Evolutionary conservation across 148 eudicot genomes (phyloP).

Genomic region (Rhododendron henanense): DNA sequence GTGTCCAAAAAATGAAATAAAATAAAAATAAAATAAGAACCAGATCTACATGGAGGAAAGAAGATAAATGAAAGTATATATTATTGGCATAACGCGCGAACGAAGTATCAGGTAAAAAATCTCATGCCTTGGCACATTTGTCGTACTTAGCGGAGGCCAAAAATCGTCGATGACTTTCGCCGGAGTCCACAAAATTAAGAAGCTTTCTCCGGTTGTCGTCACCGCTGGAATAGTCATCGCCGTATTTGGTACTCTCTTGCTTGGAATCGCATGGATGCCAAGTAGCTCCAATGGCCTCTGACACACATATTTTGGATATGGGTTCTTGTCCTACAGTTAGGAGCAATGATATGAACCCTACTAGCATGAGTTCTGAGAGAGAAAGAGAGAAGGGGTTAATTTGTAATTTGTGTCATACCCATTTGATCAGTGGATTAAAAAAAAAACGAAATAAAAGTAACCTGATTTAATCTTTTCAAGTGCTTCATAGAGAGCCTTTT

Average conservation of each 20-base stretch:
- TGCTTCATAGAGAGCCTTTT: slow-evolving; percentile 28
- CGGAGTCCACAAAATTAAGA: slow-evolving; percentile 12
- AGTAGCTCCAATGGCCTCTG: slow-evolving; percentile 23
- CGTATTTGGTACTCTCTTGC: slow-evolving; percentile 12
- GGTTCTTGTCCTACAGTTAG: slow-evolving; percentile 25
- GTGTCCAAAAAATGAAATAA: too few relatives aligned
- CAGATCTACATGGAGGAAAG: too few relatives aligned
- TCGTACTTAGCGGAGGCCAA: slow-evolving; percentile 23
- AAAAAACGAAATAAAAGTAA: background rate
- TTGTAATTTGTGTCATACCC: background rate
- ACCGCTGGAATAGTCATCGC: background rate
- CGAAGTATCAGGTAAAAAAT: too few relatives aligned
- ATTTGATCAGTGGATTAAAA: background rate
- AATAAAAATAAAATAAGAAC: too few relatives aligned
- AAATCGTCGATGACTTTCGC: slow-evolving; percentile 17
- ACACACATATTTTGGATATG: slow-evolving; percentile 31
- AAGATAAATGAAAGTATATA: too few relatives aligned
- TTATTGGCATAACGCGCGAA: too few relatives aligned
- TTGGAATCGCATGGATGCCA: slow-evolving; percentile 40
- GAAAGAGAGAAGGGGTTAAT: background rate
- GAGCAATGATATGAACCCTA: slow-evolving; percentile 41
- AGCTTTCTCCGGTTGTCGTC: slow-evolving; percentile 12
- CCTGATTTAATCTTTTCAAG: slow-evolving; percentile 34
- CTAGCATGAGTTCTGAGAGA: slow-evolving; percentile 31
- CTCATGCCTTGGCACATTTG: slow-evolving; percentile 29